Percentiles rank a stretch among this genome's conserved stretches.
These are phyloP conservation scores for Coriolopsis trogii DNA, from an alignment of 1,284 basidiomycete species.

Conservation along the genomic window DNA sequence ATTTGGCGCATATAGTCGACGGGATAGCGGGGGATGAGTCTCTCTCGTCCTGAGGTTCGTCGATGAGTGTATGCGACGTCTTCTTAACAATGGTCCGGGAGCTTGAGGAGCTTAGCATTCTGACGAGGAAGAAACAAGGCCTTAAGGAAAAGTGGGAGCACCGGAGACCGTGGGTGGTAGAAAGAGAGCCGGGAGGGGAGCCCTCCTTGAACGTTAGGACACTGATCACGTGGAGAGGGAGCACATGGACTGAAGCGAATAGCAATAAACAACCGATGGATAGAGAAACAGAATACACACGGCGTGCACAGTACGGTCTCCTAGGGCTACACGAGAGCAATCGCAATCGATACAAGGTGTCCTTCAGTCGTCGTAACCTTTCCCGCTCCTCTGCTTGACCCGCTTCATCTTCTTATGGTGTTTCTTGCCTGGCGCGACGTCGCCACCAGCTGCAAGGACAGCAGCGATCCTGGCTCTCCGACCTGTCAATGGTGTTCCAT, in stretches of 20 bases:
- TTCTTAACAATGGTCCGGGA: neutral
- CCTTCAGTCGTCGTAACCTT: conserved; percentile 75
- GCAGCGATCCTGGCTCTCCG: conserved; percentile 49
- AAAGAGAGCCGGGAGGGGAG: no score
- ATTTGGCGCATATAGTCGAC: conserved; percentile 64
- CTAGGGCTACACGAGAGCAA: conserved; percentile 17
- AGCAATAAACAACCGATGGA: neutral
- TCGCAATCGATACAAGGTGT: conserved; percentile 1
- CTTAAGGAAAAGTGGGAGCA: neutral
- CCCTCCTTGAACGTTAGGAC: no score
- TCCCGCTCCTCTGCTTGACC: conserved; percentile 87
- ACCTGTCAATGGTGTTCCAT: conserved; percentile 65
- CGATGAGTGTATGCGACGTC: neutral
- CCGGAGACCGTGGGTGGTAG: neutral
- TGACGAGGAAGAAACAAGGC: neutral
- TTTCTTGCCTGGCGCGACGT: conserved; percentile 68
- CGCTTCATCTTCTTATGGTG: conserved; percentile 87
- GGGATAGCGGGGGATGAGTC: conserved; percentile 4
- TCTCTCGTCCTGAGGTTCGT: neutral
- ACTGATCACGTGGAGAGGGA: neutral
- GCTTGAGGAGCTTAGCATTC: neutral
- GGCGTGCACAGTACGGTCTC: neutral
- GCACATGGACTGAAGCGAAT: neutral
- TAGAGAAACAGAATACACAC: conserved; percentile 2
- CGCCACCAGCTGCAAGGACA: conserved; percentile 48